Evolutionary conservation across 192 early-diverging fungal species (phyloP).

Genomic region (Rhizophagus sp.): DNA sequence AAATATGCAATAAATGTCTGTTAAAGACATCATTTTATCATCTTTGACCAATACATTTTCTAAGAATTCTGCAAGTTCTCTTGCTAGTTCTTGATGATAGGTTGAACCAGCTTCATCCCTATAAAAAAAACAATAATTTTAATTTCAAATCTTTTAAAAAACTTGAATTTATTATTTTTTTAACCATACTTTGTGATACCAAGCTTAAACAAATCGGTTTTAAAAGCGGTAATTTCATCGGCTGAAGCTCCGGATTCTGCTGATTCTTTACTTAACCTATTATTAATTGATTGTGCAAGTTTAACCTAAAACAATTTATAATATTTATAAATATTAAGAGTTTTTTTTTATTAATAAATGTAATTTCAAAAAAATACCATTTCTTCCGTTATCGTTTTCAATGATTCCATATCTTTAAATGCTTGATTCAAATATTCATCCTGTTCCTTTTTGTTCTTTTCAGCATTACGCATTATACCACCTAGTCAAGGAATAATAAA

Average conservation of each 20-base stretch:
- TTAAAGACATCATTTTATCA: constrained; percentile 78
- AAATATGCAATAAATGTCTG: constrained; percentile 92
- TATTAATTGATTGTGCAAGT: constrained; percentile 68
- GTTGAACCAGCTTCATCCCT: constrained; percentile 84
- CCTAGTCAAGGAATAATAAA: constrained; percentile 39
- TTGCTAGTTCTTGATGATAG: constrained; percentile 85
- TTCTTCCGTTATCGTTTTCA: constrained; percentile 86
- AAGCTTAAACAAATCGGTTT: constrained; percentile 78
- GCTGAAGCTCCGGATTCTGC: constrained; percentile 31
- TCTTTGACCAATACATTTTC: constrained; percentile 62
- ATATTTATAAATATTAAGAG: too few species aligned
- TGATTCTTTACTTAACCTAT: constrained; percentile 50
- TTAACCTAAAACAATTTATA: constrained; percentile 40
- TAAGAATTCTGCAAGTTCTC: constrained; percentile 84
- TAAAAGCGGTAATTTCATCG: constrained; percentile 56
- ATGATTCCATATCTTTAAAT: constrained; percentile 85
- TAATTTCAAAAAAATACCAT: constrained; percentile 60
- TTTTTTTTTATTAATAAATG: too few species aligned
- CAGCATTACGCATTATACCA: constrained; percentile 65
- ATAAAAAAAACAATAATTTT: background rate
- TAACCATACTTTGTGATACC: constrained; percentile 83
- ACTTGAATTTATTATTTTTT: background rate
- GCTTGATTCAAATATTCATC: constrained; percentile 75
- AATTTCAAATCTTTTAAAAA: background rate
- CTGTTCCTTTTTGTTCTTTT: constrained; percentile 61